These are phyloP conservation scores for Suillus subaureus DNA, from an alignment of 768 basidiomycete species.

Conservation along the genomic window DNA sequence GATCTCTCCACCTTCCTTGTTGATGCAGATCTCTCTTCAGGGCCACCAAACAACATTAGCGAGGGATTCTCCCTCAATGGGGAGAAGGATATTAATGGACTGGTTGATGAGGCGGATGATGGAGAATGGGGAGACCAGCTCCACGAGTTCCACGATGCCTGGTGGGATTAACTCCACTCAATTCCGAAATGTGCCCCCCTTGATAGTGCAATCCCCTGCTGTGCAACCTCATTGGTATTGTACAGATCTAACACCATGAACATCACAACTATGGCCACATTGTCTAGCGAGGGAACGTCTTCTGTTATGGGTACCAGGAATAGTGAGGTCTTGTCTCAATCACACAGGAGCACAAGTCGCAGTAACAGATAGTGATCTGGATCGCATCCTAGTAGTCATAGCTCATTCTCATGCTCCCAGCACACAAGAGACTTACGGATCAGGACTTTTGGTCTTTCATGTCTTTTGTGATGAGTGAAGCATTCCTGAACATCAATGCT, in stretches of 20 bases:
- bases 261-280: constrained; percentile 28
- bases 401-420: constrained; percentile 26
- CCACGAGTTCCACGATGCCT: not conserved
- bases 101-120: not conserved
- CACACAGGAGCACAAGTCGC: not conserved
- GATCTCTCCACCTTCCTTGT: constrained; percentile 12
- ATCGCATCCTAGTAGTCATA: constrained; percentile 27
- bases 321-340: not conserved
- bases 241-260: constrained; percentile 12
- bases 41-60: too few relatives aligned
- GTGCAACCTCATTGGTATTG: constrained; percentile 11
- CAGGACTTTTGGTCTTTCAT: constrained; percentile 42
- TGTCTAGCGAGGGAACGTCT: constrained; percentile 29
- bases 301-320: constrained; percentile 25
- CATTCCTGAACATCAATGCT: constrained; percentile 34
- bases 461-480: constrained; percentile 39
- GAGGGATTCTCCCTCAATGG: too few relatives aligned
- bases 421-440: constrained; percentile 35
- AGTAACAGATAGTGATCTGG: not conserved
- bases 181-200: fast-evolving
- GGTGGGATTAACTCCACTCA: not conserved
- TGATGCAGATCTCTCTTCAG: not conserved
- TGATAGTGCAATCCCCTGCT: not conserved
- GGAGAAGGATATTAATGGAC: not conserved
- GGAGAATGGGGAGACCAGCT: not conserved